Conservation (phyloP, 306 rosid genomes). For the Rubus parviflorus region DNA sequence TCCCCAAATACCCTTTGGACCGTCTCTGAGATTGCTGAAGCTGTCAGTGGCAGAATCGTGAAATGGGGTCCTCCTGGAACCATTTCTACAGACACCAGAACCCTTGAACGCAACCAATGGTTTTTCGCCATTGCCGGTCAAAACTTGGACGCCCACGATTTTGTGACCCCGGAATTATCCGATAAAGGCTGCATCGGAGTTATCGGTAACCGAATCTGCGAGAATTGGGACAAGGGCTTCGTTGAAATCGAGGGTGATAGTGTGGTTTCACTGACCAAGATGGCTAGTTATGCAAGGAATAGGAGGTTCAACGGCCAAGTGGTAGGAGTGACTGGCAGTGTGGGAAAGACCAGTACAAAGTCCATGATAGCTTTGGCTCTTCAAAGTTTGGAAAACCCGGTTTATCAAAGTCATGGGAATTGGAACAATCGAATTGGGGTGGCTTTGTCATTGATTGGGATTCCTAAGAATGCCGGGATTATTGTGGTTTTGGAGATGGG, state of each 20-base stretch:
- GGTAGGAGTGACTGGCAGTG: conserved; percentile 35
- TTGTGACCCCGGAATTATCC: conserved; percentile 22
- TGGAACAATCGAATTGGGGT: conserved; percentile 35
- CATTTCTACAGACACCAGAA: conserved; percentile 34
- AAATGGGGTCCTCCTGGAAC: conserved; percentile 40
- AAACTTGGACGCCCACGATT: conserved; percentile 36
- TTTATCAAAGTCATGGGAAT: conserved; percentile 33
- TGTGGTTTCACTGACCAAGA: conserved; percentile 18
- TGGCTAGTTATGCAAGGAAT: conserved; percentile 30
- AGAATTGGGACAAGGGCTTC: conserved; percentile 30
- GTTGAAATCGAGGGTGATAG: conserved; percentile 21
- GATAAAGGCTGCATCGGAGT: conserved; percentile 27
- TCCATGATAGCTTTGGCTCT: conserved; percentile 34
- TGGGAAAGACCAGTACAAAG: conserved; percentile 34
- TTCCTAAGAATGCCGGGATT: conserved; percentile 23
- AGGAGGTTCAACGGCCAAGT: conserved; percentile 16
- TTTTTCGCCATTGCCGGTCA: conserved; percentile 38
- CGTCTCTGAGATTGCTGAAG: conserved; percentile 30
- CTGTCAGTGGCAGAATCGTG: conserved; percentile 31
- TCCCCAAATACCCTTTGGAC: conserved; percentile 21
- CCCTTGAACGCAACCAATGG: conserved; percentile 32
- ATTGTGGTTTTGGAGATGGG: conserved; percentile 36
- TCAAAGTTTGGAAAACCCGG: neutral
- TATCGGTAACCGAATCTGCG: conserved; percentile 28
- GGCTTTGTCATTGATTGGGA: conserved; percentile 36